A percentile compares a stretch with the other conserved stretches of the same genome.
Conservation (phyloP, 2,329 filamentous ascomycete genomes). For the Dactylonectria estremocensis region DNA sequence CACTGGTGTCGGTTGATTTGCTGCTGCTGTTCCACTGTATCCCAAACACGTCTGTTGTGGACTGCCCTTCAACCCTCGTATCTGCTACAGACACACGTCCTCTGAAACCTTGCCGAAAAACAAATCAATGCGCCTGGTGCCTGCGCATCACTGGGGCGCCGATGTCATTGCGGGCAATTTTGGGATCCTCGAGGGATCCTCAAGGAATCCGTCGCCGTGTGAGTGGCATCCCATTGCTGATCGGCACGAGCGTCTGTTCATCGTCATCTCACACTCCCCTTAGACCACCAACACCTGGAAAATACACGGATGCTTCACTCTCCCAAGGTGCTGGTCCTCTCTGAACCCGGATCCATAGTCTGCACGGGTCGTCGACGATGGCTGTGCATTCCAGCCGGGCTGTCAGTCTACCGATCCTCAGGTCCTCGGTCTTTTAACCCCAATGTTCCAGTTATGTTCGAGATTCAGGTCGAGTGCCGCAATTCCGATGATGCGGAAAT, state of each 20-base stretch:
- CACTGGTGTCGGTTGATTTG: constrained; percentile 8
- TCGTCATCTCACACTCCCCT: constrained; percentile 18
- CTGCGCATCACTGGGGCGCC: constrained; percentile 21
- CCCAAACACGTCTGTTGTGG: constrained; percentile 9
- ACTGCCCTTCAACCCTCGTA: background rate
- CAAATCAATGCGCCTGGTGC: constrained; percentile 17
- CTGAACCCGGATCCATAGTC: background rate
- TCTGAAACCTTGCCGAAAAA: constrained; percentile 18
- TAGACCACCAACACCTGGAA: background rate
- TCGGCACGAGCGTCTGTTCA: constrained; percentile 14
- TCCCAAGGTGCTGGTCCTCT: background rate
- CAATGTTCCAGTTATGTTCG: background rate
- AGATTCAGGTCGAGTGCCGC: constrained; percentile 10
- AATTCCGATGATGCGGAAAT: constrained; percentile 32
- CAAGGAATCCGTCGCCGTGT: constrained; percentile 7
- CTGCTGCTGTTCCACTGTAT: background rate
- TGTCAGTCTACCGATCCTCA: background rate
- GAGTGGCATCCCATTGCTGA: constrained; percentile 16
- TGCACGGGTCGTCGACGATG: background rate
- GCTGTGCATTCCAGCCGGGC: background rate
- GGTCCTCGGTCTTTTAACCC: background rate
- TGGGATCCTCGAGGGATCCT: background rate
- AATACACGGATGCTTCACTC: background rate
- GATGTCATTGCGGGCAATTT: constrained; percentile 21
- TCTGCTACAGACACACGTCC: background rate